Base-by-base conservation (phyloP, 192 early-diverging fungal species). In the Coemansia sp. region DNA sequence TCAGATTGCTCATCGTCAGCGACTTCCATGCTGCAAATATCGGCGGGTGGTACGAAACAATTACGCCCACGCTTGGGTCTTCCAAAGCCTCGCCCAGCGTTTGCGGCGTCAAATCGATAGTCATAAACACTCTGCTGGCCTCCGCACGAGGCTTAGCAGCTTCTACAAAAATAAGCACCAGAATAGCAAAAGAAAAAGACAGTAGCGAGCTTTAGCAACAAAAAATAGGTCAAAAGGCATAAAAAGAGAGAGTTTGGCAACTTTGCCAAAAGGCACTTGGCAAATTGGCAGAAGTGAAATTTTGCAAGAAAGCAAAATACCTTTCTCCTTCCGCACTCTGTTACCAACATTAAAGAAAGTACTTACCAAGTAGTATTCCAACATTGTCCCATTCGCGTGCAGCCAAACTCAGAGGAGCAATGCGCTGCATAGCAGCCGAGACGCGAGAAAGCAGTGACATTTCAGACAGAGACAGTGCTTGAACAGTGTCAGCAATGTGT, bases 1-100 rank as follows among this genome's bases (percentile, higher is more conserved):
- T 94, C 14, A 84, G 81, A 75, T 96, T 89, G 38, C 76, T 69
- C 65, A 90, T 69, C 18, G 82, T 83, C 47, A 96, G 82, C 22
- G 87, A 86, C 73, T 96, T 97, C 71, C 93, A 83, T 21, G 88
- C 66, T 16, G 76, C 76, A 81, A 98, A 98, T 52, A 98, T 89
- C 9, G 94, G 94, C 34, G 94, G 96, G 71, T 96, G 94, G 77
- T 98, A 98, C 22, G 94, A 81, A 19, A 98, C 86, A 65, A 98
- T 93, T 2, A 93, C 86, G 22, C 93, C 96, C 5, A 96, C 85
- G 2, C 62, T 71, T 0, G 87, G 85, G 76, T 93, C 90, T 10
- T 81, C 67, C 9, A 93, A 59, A 8, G 89, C 92, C 62, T 94
- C 94, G 21, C 90, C 82, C 18, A 93, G 75, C 5, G 90, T 90